Evolutionary conservation across 352 stramenopile genomes (phyloP).

Genomic region (Globisporangium barbulae): DNA sequence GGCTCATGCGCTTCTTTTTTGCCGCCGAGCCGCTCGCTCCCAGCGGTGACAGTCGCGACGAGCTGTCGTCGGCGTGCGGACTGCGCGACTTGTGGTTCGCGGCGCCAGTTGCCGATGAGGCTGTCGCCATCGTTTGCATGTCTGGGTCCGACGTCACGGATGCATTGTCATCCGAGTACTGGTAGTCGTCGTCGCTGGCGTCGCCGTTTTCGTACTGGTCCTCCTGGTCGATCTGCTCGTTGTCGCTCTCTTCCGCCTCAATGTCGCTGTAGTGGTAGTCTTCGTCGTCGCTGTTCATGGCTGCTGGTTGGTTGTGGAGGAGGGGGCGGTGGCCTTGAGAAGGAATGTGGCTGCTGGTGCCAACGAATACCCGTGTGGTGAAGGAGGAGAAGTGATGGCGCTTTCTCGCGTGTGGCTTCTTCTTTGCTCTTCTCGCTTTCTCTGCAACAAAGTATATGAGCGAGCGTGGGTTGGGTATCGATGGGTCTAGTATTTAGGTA

Average conservation of each 20-base stretch:
- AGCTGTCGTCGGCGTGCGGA: slow-evolving; percentile 21
- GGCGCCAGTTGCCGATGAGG: neutral
- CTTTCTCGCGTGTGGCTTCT: neutral
- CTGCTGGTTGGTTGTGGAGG: neutral
- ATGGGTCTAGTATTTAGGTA: too few species aligned
- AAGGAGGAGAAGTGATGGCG: too few species aligned
- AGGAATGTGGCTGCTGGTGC: neutral
- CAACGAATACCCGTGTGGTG: neutral
- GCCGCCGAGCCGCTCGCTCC: slow-evolving; percentile 34
- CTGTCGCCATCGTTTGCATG: slow-evolving; percentile 12
- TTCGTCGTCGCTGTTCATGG: slow-evolving; percentile 38
- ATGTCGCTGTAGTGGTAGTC: slow-evolving; percentile 86
- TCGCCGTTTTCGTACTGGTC: slow-evolving; percentile 19
- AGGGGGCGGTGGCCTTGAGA: too few species aligned
- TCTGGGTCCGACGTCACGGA: slow-evolving; percentile 24
- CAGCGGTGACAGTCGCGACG: slow-evolving; percentile 33
- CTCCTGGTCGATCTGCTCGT: slow-evolving; percentile 15
- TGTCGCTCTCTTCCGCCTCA: slow-evolving; percentile 50
- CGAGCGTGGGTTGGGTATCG: neutral
- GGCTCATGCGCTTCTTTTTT: slow-evolving; percentile 74
- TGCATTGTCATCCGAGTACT: slow-evolving; percentile 61
- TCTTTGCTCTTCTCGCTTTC: slow-evolving; percentile 6
- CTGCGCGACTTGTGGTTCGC: slow-evolving; percentile 29
- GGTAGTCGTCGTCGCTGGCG: slow-evolving; percentile 46
- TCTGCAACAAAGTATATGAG: neutral